Evolutionary conservation across 306 rosid genomes (phyloP).

Genomic region (Urtica urens): DNA sequence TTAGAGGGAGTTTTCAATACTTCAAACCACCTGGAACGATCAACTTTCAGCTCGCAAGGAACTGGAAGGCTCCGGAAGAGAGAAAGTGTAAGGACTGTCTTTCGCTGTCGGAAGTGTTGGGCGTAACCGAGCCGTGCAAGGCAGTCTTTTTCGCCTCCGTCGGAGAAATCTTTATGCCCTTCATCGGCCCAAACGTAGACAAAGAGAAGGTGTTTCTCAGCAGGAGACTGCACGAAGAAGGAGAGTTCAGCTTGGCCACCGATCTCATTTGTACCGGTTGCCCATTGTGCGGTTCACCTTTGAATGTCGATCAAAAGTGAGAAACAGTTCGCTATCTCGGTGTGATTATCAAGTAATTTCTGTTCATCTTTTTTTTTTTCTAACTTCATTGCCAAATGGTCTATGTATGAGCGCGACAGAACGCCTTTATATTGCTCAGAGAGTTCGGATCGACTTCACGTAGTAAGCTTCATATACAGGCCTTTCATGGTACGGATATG

Average conservation of each 20-base stretch:
- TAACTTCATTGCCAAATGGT: slow-evolving; percentile 20
- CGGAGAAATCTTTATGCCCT: slow-evolving; percentile 47
- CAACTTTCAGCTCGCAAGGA: slow-evolving; percentile 23
- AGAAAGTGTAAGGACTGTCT: slow-evolving; percentile 26
- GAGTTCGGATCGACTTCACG: slow-evolving; percentile 51
- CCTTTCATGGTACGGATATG: slow-evolving; percentile 60
- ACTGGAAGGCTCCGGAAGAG: slow-evolving; percentile 59
- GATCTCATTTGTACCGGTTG: slow-evolving; percentile 79
- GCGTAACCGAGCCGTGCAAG: slow-evolving; percentile 33
- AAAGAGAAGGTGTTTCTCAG: slow-evolving; percentile 55
- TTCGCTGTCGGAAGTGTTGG: slow-evolving; percentile 40
- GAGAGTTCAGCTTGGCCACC: slow-evolving; percentile 32
- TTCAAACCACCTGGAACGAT: too few relatives aligned
- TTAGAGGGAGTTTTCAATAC: slow-evolving; percentile 6
- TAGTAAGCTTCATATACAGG: slow-evolving; percentile 49
- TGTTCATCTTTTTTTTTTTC: slow-evolving; percentile 3
- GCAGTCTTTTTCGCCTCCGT: slow-evolving; percentile 46
- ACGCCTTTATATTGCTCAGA: slow-evolving; percentile 44
- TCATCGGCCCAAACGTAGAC: slow-evolving; percentile 11
- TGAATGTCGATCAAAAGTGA: slow-evolving; percentile 38
- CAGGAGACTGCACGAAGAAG: slow-evolving; percentile 29
- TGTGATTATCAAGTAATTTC: not conserved
- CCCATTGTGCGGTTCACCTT: slow-evolving; percentile 59
- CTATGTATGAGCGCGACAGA: slow-evolving; percentile 22
- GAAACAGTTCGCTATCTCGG: too few relatives aligned